A percentile compares a stretch with the other conserved stretches of the same genome.
Conservation (phyloP, 306 rosid genomes). For the Medicago ruthenica region DNA sequence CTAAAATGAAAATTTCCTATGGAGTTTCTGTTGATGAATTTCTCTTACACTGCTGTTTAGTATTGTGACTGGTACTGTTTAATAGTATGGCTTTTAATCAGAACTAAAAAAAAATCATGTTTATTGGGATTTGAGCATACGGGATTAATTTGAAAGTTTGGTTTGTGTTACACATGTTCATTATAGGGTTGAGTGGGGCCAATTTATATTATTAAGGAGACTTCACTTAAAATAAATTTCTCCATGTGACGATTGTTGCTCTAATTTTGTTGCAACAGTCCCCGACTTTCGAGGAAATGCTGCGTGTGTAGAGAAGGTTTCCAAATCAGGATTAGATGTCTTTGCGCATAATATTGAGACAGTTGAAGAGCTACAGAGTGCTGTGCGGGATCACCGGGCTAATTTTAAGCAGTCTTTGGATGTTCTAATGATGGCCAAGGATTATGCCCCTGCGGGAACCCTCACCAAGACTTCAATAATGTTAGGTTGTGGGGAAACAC, state of each 20-base stretch:
- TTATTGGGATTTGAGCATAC: constrained; percentile 10
- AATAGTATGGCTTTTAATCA: constrained; percentile 18
- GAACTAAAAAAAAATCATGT: not conserved
- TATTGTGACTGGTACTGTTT: constrained; percentile 2
- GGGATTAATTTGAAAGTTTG: constrained; percentile 6
- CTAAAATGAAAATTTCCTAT: not conserved
- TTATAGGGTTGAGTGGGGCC: not conserved
- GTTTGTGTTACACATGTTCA: constrained; percentile 17
- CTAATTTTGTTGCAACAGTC: constrained; percentile 58
- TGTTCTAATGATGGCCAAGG: constrained; percentile 93
- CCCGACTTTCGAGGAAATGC: constrained; percentile 96
- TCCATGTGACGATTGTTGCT: constrained; percentile 24
- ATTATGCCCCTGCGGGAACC: constrained; percentile 82
- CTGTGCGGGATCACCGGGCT: constrained; percentile 91
- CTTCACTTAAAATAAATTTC: constrained; percentile 14
- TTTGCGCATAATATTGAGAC: constrained; percentile 98
- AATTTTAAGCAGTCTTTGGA: constrained; percentile 90
- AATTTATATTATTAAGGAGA: constrained; percentile 19
- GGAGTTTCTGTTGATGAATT: constrained; percentile 32
- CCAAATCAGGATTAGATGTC: constrained; percentile 92
- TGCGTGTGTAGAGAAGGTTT: constrained; percentile 78
- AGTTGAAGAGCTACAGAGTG: constrained; percentile 93
- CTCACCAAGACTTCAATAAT: constrained; percentile 95
- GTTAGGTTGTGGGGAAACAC: constrained; percentile 99
- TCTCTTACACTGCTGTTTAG: constrained; percentile 18